A percentile compares a stretch with the other conserved stretches of the same genome.
These are phyloP conservation scores for Penicillium pancosmium DNA, from an alignment of 495 filamentous ascomycete species.

Conservation along the genomic window DNA sequence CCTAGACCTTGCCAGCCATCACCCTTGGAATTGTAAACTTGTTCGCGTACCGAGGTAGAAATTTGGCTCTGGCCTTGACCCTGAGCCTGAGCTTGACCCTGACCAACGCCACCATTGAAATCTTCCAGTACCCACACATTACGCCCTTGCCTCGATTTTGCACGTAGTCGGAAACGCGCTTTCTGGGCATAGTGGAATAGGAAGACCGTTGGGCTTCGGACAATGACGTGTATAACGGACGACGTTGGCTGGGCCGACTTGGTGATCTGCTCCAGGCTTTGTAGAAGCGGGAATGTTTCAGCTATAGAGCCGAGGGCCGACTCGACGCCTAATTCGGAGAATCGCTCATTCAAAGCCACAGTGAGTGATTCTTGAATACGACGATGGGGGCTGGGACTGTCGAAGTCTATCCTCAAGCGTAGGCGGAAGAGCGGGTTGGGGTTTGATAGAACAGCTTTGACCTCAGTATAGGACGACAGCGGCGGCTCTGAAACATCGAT, in stretches of 20 bases:
- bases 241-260: conserved; percentile 27
- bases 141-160: conserved; percentile 31
- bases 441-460: conserved; percentile 26
- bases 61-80: conserved; percentile 13
- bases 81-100: conserved; percentile 12
- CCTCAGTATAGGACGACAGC: conserved; percentile 24
- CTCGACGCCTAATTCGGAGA: conserved; percentile 53
- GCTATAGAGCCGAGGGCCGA: conserved; percentile 55
- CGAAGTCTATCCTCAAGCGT: conserved; percentile 49
- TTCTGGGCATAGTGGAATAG: conserved; percentile 44
- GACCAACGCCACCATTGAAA: conserved; percentile 12
- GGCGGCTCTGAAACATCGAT: conserved; percentile 29
- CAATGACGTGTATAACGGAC: conserved; percentile 39
- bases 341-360: conserved; percentile 57
- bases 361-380: conserved; percentile 68
- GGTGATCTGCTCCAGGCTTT: conserved; percentile 56
- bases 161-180: conserved; percentile 41
- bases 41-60: conserved; percentile 28
- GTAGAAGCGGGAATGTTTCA: conserved; percentile 69
- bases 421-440: conserved; percentile 34
- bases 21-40: conserved; percentile 46
- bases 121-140: conserved; percentile 49
- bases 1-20: conserved; percentile 54
- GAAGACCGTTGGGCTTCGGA: conserved; percentile 47
- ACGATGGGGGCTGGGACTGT: conserved; percentile 72